These are phyloP conservation scores for Phytomonas sp. DNA, from an alignment of 208 protist species.

Conservation along the genomic window DNA sequence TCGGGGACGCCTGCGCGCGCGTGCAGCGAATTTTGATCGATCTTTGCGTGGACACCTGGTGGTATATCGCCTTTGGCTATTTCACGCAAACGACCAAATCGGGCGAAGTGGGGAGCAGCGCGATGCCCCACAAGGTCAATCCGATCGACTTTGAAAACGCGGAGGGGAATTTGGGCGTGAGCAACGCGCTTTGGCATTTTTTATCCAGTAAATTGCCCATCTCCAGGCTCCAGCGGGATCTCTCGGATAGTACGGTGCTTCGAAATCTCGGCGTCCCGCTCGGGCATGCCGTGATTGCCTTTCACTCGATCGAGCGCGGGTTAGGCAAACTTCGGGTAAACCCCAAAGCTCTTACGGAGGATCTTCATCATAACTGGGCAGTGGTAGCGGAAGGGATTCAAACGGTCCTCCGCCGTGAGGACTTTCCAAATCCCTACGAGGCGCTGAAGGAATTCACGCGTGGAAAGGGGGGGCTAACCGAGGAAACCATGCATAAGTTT, in stretches of 20 bases:
- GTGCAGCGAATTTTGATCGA: conserved; percentile 93
- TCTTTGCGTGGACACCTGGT: conserved; percentile 90
- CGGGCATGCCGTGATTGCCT: conserved; percentile 84
- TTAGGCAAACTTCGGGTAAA: conserved; percentile 87
- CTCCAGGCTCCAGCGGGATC: conserved; percentile 91
- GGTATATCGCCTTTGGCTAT: conserved; percentile 93
- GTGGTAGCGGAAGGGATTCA: conserved; percentile 94
- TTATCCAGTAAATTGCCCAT: conserved; percentile 91
- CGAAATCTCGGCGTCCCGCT: conserved; percentile 91
- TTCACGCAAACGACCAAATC: conserved; percentile 90
- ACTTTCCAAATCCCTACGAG: conserved; percentile 90
- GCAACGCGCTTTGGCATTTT: conserved; percentile 93
- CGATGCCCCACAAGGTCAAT: conserved; percentile 97
- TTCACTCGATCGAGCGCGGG: conserved; percentile 77
- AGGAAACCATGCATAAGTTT: conserved; percentile 66
- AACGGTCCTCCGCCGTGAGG: conserved; percentile 91
- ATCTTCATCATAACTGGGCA: conserved; percentile 91
- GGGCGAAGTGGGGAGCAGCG: conserved; percentile 92
- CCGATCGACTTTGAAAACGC: conserved; percentile 97
- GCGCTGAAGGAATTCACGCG: conserved; percentile 91
- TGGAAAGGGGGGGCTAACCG: conserved; percentile 53
- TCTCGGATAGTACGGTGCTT: conserved; percentile 94
- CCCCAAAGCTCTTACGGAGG: conserved; percentile 51
- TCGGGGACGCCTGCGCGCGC: conserved; percentile 86
- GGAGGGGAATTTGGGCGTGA: conserved; percentile 93